Evolutionary conservation across 805 yeast genomes (phyloP).

Genomic region (Ogataea wickerhamii): DNA sequence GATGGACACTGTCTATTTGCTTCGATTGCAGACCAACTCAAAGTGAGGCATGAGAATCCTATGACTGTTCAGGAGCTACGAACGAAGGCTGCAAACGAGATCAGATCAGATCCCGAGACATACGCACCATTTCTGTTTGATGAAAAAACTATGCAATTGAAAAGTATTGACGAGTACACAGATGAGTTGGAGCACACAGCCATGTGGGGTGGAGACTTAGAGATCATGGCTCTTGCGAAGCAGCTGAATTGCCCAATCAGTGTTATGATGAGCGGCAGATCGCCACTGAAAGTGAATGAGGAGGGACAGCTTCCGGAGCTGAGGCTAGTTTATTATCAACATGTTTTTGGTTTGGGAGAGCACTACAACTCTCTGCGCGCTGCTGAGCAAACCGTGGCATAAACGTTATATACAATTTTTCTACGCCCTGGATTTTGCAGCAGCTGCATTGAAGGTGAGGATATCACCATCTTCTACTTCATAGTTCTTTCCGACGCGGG

Average conservation of each 20-base stretch:
- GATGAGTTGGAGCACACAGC: constrained; percentile 68
- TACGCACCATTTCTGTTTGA: constrained; percentile 82
- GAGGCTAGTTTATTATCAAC: constrained; percentile 77
- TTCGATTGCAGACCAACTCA: constrained; percentile 76
- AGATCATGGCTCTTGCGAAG: constrained; percentile 74
- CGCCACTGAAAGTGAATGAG: constrained; percentile 62
- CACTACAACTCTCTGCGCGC: constrained; percentile 77
- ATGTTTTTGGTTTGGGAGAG: constrained; percentile 87
- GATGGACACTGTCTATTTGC: constrained; percentile 95
- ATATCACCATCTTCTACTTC: constrained; percentile 94
- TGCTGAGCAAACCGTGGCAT: constrained; percentile 1
- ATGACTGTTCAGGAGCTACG: constrained; percentile 54
- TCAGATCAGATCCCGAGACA: constrained; percentile 60
- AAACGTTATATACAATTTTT: not conserved
- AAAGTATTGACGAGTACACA: constrained; percentile 66
- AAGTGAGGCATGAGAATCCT: constrained; percentile 43
- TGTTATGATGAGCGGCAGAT: constrained; percentile 73
- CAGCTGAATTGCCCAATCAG: constrained; percentile 71
- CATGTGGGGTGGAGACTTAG: constrained; percentile 96
- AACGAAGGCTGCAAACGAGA: constrained; percentile 59
- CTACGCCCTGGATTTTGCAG: constrained; percentile 15
- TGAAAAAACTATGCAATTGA: constrained; percentile 62
- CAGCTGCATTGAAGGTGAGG: constrained; percentile 89
- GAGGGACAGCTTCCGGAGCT: constrained; percentile 51
- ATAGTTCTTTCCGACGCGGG: constrained; percentile 91